These are phyloP conservation scores for Rhizophora apiculata DNA, from an alignment of 345 rosid species.

Conservation along the genomic window DNA sequence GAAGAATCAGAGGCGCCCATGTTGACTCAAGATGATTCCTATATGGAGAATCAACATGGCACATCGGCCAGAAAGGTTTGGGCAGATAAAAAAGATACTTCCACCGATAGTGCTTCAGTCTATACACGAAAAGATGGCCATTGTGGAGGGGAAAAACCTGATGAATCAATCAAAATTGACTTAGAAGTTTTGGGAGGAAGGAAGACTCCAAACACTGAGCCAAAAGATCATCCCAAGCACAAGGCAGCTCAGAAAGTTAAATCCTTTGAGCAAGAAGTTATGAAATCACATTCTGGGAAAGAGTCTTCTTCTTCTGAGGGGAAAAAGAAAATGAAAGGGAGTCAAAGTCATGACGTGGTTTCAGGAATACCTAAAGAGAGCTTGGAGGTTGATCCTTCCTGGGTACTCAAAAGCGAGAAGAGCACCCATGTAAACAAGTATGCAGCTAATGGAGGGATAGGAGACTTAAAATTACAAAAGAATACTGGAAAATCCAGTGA, in stretches of 20 bases:
- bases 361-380: conserved; percentile 41
- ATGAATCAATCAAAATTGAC: conserved; percentile 38
- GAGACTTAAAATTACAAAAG: conserved; percentile 43
- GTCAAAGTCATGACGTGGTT: conserved; percentile 33
- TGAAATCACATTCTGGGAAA: conserved; percentile 43
- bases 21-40: conserved; percentile 36
- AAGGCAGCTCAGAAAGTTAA: conserved; percentile 39
- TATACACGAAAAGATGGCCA: conserved; percentile 42
- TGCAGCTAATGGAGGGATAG: conserved; percentile 40
- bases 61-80: conserved; percentile 41
- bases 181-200: conserved; percentile 31
- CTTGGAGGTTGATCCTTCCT: conserved; percentile 39
- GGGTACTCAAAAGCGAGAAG: conserved; percentile 44
- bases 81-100: conserved; percentile 51
- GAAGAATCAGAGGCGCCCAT: conserved; percentile 41
- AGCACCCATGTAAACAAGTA: conserved; percentile 29
- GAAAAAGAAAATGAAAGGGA: conserved; percentile 49
- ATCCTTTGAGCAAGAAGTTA: conserved; percentile 37
- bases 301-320: conserved; percentile 43
- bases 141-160: conserved; percentile 40
- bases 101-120: conserved; percentile 35
- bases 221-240: conserved; percentile 37
- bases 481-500: conserved; percentile 50
- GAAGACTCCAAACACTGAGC: conserved; percentile 41
- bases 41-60: conserved; percentile 44